These are phyloP conservation scores for Ilyonectria destructans DNA, from an alignment of 2,329 filamentous ascomycete genomes.

Conservation along the genomic window DNA sequence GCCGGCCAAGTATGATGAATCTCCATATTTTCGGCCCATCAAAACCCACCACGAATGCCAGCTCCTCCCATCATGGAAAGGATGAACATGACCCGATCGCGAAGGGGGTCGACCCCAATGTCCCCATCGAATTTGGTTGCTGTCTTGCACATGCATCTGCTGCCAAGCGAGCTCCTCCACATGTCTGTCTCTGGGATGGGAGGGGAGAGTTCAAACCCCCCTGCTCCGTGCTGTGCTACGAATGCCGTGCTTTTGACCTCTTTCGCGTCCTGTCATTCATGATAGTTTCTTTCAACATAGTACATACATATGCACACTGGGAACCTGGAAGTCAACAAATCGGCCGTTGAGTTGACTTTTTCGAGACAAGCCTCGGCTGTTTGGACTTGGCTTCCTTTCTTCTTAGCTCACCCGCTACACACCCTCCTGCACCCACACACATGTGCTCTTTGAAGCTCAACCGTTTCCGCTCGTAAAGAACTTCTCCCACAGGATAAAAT, in stretches of 20 bases:
- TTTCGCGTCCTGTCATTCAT: neutral
- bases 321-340: conserved; percentile 12
- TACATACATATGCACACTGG: neutral
- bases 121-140: conserved; percentile 30
- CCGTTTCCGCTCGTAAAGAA: conserved; percentile 29
- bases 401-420: conserved; percentile 11
- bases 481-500: conserved; percentile 22
- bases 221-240: neutral
- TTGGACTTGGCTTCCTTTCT: conserved; percentile 21
- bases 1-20: conserved; percentile 8
- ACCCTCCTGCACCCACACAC: conserved; percentile 5
- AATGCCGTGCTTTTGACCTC: conserved; percentile 11
- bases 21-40: conserved; percentile 21
- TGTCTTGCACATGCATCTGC: conserved; percentile 9
- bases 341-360: neutral
- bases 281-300: neutral
- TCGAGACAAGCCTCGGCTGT: conserved; percentile 20
- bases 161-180: conserved; percentile 18
- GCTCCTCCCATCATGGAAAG: conserved; percentile 39
- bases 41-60: conserved; percentile 35
- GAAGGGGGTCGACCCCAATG: conserved; percentile 33
- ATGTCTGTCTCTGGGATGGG: neutral
- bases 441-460: neutral
- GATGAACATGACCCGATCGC: conserved; percentile 43
- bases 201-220: neutral